Evolutionary conservation across 169 alveolate species (phyloP).

Genomic region (Plasmodium malariae): DNA sequence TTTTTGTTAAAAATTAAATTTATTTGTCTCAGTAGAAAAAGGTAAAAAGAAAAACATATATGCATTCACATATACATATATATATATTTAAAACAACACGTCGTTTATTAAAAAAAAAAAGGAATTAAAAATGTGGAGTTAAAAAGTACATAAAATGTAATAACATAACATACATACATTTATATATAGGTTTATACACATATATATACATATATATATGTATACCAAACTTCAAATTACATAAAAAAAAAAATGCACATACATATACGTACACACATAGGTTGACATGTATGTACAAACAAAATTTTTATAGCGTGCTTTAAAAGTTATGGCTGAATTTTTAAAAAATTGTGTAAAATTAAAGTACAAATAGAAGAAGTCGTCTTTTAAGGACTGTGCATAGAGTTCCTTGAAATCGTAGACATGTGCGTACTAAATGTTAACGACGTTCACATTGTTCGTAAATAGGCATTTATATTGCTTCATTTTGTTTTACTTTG

Average conservation of each 20-base stretch:
- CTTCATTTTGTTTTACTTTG: no score
- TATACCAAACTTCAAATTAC: constrained; percentile 59
- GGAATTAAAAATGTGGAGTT: constrained; percentile 18
- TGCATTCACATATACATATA: neutral
- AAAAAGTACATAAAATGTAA: constrained; percentile 18
- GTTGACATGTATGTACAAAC: constrained; percentile 28
- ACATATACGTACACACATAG: constrained; percentile 11
- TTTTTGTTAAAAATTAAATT: neutral
- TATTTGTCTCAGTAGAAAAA: neutral
- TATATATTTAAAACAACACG: constrained; percentile 18
- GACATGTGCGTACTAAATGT: no score
- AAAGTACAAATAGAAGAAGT: constrained; percentile 15
- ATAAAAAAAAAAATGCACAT: constrained; percentile 47
- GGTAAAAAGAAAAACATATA: neutral
- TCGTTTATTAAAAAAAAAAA: constrained; percentile 18
- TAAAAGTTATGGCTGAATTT: constrained; percentile 46
- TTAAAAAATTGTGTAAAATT: constrained; percentile 41
- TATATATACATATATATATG: constrained; percentile 12
- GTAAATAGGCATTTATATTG: no score
- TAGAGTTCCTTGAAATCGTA: neutral
- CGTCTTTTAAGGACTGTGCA: neutral
- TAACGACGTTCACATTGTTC: no score
- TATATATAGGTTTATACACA: neutral
- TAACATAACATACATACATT: constrained; percentile 12
- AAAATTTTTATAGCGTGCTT: constrained; percentile 42